Evolutionary conservation across 163 green algal species (phyloP), one percentile per base, ranked within the genome.

Genomic region (Volvox carteri): DNA sequence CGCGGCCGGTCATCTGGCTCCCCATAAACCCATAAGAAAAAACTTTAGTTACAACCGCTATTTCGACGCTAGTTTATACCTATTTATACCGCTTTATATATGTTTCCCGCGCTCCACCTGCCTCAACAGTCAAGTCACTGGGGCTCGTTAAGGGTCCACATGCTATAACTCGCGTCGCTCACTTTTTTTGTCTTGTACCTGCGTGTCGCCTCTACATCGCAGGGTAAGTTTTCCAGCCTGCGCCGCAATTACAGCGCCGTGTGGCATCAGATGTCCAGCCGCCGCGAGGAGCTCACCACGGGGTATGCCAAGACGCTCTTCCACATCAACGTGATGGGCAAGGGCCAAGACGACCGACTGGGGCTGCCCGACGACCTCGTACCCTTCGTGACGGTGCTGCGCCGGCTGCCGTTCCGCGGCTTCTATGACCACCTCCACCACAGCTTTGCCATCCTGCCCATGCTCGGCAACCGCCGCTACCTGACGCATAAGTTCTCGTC

Each of bases 241-340:
- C 77, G 90, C 37, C 87, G 90, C 56, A 93, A 93, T 78, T 93
- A 93, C 87, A 84, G 76, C 23, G 42, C 60, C 54, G 75, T 93
- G n/a, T 93, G 90, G 90, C 6, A 12, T 0, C 90, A 93, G 73
- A 88, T 93, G 19, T 18, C 9, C 9, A 25, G 25, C 5, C 54
- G 39, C 1, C 52, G 74, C 11, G 62, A 74, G 25, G 39, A 86
- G 44, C 46, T 92, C 18, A 77, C 78, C 11, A 7, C 1, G 3
- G 48, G 76, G 25, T 12, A 83, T 42, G 33, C 35, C 28, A 39
- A 9, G 18, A 30, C 58, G 56, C 44, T 92, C 9, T 93, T 93
- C 72, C 60, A 78, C 30, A 77, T 93, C 42, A 88, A 87, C 62
- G 16, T 93, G 3, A 42, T 92, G 68, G 90, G 90, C 78, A 93